Percentiles rank a stretch among this genome's conserved stretches.
Conservation (phyloP, 805 yeast genomes). For the Yamadazyma olivae region DNA sequence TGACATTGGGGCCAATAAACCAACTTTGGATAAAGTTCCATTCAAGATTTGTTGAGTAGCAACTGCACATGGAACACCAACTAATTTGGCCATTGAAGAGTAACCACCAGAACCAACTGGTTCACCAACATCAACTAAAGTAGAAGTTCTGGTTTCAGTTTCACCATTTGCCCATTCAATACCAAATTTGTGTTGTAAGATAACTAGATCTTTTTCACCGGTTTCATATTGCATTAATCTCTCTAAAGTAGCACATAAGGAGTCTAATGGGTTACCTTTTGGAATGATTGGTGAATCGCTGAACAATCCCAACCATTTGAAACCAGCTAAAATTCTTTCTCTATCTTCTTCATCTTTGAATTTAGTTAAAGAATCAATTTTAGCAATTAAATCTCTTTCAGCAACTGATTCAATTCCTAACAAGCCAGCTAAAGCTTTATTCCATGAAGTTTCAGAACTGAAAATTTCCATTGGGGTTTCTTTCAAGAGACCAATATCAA, state of each 20-base stretch:
- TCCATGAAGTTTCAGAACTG: slow-evolving; percentile 69
- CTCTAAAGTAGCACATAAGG: slow-evolving; percentile 95
- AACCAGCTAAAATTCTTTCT: slow-evolving; percentile 82
- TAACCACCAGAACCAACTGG: slow-evolving; percentile 53
- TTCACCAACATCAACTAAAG: slow-evolving; percentile 91
- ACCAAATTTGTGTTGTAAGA: slow-evolving; percentile 96
- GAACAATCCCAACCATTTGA: slow-evolving; percentile 93
- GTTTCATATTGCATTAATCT: slow-evolving; percentile 93
- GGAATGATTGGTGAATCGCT: slow-evolving; percentile 74
- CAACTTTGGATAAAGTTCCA: slow-evolving; percentile 70
- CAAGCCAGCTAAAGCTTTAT: slow-evolving; percentile 74
- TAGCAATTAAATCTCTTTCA: slow-evolving; percentile 70
- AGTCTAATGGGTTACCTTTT: slow-evolving; percentile 92
- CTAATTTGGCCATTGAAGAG: slow-evolving; percentile 97
- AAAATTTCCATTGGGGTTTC: slow-evolving; percentile 68
- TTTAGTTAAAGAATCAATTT: slow-evolving; percentile 72
- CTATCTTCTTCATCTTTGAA: slow-evolving; percentile 82
- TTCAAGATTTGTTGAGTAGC: slow-evolving; percentile 83
- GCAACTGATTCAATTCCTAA: slow-evolving; percentile 69
- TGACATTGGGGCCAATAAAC: slow-evolving; percentile 89
- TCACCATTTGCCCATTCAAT: slow-evolving; percentile 94
- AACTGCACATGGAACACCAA: slow-evolving; percentile 98
- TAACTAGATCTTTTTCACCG: slow-evolving; percentile 93
- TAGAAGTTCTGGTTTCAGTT: slow-evolving; percentile 89
- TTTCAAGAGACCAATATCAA: slow-evolving; percentile 87